phyloP scores from a whole-genome alignment of 768 basidiomycete genomes.

The Mrakia gelida region DNA sequence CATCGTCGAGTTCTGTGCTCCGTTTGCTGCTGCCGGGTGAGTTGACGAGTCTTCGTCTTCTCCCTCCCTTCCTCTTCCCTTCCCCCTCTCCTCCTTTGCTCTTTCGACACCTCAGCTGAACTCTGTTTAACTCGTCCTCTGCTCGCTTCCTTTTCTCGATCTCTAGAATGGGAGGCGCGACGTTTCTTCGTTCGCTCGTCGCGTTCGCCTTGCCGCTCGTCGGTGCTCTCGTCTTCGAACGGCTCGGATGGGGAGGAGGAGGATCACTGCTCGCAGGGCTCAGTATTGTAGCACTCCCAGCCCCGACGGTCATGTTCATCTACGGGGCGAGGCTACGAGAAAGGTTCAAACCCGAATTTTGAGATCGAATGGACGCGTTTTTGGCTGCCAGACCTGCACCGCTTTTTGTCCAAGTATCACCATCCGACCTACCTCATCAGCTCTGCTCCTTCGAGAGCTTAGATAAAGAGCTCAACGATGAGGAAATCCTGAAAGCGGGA shows the following conservation, averaged over 20 bases:
- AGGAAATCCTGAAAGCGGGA: no score
- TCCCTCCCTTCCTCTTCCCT: neutral
- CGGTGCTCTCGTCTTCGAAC: neutral
- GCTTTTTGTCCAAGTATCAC: no score
- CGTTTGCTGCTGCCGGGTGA: no score
- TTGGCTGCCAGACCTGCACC: no score
- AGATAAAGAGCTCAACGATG: no score
- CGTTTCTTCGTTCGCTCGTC: neutral
- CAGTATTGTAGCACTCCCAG: neutral
- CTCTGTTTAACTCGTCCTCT: no score
- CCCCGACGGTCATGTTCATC: neutral
- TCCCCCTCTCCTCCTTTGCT: no score
- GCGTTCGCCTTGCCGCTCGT: neutral
- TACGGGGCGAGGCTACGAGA: neutral
- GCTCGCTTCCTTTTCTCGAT: neutral
- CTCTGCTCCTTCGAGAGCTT: no score
- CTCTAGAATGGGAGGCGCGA: neutral
- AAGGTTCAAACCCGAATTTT: no score
- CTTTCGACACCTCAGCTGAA: no score
- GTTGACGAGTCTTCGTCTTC: neutral
- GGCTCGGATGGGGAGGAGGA: slow-evolving; percentile 6
- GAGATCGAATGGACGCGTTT: no score
- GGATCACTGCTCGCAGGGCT: neutral
- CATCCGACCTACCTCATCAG: no score
- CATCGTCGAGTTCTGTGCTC: neutral